Base-by-base conservation (phyloP, 306 rosid genomes). In the Cicer bijugum region DNA sequence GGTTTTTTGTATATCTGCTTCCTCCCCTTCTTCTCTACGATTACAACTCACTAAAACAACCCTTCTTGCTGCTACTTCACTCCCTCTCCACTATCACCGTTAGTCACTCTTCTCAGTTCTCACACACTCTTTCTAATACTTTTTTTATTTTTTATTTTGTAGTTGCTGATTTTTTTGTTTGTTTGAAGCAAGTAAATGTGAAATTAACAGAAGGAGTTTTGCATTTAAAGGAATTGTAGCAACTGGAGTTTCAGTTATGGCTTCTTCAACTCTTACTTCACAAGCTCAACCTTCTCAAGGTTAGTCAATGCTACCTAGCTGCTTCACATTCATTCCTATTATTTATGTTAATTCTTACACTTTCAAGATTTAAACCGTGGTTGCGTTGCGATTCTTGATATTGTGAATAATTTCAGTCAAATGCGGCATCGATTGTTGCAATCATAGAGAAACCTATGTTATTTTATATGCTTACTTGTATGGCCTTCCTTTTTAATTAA, bases 171-270 rank as follows among this genome's bases (percentile, higher is more conserved):
- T 64, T 45, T 67, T 55, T 65, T 16, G 64, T 6, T 19, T 78
- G 16, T 72, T 76, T 78, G 83, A 81, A 94, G 98, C 91, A 88
- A 88, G 92, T 89, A 88, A 84, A 53, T 91, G 95, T 75, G 90
- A 77, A 58, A 75, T 91, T 80, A 91, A 35, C 62, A 84, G 96
- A 48, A 85, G 94, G 81, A 43, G 86, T 70, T 88, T 91, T 75
- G 81, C 83, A 12, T 33, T 89, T 5, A 88, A 81, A 81, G 97
- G 98, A 77, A 80, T 89, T 57, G 89, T 89, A 39, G 92, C 90
- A 46, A 87, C 96, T 0, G 97, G 97, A 5, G 79, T 82, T 86
- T 84, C 94, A 6, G 89, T 82, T 10, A 53, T 83, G 12, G 46
- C 87, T 85, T 83, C 87, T 52, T 89, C 92, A 10, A 55, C 95